Evolutionary conservation across 2,329 filamentous ascomycete species (phyloP).

Genomic region (Sporothrix sp.): DNA sequence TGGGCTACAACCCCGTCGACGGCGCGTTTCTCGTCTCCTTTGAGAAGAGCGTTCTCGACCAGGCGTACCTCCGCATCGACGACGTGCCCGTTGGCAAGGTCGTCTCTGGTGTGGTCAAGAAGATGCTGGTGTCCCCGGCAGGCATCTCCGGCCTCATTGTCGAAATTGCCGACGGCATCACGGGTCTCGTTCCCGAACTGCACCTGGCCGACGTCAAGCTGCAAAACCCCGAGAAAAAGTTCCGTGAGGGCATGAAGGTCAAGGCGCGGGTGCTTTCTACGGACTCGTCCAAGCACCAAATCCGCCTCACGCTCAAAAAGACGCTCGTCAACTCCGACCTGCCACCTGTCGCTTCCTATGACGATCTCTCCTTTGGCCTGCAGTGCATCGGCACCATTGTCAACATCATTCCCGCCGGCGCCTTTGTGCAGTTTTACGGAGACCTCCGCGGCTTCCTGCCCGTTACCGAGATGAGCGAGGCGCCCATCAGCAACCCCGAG

Average conservation of each 20-base stretch:
- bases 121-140: conserved; percentile 66
- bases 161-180: conserved; percentile 75
- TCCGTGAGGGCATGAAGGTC: conserved; percentile 74
- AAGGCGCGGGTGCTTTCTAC: conserved; percentile 79
- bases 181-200: conserved; percentile 76
- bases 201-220: conserved; percentile 83
- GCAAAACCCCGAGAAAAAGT: conserved; percentile 93
- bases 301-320: conserved; percentile 90
- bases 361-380: conserved; percentile 61
- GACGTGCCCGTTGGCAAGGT: conserved; percentile 75
- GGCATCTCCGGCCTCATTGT: conserved; percentile 76
- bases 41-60: conserved; percentile 70
- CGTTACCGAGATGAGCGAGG: conserved; percentile 95
- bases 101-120: conserved; percentile 75
- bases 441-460: conserved; percentile 77
- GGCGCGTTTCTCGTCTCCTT: conserved; percentile 79
- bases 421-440: conserved; percentile 88
- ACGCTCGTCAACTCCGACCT: conserved; percentile 83
- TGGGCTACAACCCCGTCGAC: conserved; percentile 82
- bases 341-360: conserved; percentile 66
- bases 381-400: conserved; percentile 81
- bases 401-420: conserved; percentile 67
- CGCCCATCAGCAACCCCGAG: conserved; percentile 78
- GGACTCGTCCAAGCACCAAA: conserved; percentile 62
- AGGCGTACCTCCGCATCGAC: conserved; percentile 83